Evolutionary conservation across 2,329 filamentous ascomycete genomes (phyloP).

Genomic region (Colletotrichum sp.): DNA sequence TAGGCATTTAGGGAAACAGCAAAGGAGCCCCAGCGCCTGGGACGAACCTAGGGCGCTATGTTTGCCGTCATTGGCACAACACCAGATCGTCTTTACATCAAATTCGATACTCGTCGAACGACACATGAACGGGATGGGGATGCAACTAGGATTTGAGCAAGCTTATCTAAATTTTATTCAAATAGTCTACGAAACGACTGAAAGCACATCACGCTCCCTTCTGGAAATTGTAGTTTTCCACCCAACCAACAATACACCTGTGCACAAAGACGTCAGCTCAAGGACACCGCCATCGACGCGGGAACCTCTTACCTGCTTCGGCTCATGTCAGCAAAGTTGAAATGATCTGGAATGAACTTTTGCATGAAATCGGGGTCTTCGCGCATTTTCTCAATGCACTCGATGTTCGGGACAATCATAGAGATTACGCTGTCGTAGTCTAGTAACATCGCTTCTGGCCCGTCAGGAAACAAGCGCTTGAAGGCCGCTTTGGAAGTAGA

Average conservation of each 20-base stretch:
- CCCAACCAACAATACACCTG: background rate
- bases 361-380: background rate
- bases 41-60: accelerated
- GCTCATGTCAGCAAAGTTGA: constrained; percentile 9
- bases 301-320: background rate
- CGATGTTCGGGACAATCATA: background rate
- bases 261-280: background rate
- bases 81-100: background rate
- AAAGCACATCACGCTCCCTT: background rate
- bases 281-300: background rate
- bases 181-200: background rate
- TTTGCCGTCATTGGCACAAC: background rate
- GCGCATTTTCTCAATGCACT: constrained; percentile 1
- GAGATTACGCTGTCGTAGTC: background rate
- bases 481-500: background rate
- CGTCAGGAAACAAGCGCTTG: background rate
- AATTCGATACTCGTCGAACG: accelerated
- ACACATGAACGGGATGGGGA: background rate
- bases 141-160: background rate
- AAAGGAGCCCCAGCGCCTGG: background rate
- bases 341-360: background rate
- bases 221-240: background rate
- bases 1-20: background rate
- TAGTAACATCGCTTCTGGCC: background rate
- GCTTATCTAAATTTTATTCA: background rate